Evolutionary conservation across 495 filamentous ascomycete species (phyloP).

Genomic region (Podospora comata): DNA sequence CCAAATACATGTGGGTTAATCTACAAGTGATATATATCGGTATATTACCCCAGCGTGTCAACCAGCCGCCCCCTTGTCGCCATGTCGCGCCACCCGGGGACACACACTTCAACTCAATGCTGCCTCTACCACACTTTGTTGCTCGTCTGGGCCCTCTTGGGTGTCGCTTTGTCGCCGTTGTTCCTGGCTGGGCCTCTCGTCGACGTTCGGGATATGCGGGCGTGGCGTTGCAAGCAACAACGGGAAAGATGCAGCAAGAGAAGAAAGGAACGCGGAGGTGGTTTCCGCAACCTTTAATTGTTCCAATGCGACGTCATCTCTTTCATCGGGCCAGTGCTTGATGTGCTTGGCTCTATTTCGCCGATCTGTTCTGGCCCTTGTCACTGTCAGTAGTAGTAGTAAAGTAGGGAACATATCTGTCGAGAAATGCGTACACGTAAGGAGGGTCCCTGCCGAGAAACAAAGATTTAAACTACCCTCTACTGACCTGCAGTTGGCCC

Average conservation of each 20-base stretch:
- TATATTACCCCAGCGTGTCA: not conserved
- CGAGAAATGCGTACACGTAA: not conserved
- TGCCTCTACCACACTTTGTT: not conserved
- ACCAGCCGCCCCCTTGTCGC: not conserved
- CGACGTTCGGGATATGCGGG: not conserved
- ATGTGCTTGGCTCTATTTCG: not conserved
- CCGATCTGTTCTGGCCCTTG: not conserved
- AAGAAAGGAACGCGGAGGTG: not conserved
- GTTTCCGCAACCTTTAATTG: constrained; percentile 1
- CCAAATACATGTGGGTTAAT: not conserved
- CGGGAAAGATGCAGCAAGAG: not conserved
- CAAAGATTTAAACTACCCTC: not conserved
- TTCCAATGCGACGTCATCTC: constrained; percentile 4
- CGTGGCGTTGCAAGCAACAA: not conserved
- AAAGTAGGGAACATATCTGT: not conserved
- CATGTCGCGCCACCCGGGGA: not conserved
- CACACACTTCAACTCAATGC: not conserved
- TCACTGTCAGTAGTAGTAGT: not conserved
- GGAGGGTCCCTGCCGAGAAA: not conserved
- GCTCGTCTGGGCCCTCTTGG: not conserved
- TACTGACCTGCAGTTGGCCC: not conserved
- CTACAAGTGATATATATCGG: constrained; percentile 2
- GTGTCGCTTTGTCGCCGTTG: not conserved
- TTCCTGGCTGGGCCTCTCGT: not conserved
- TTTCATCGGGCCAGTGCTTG: not conserved